Conservation (phyloP, 2,329 filamentous ascomycete species). For the Botrytis deweyae region DNA sequence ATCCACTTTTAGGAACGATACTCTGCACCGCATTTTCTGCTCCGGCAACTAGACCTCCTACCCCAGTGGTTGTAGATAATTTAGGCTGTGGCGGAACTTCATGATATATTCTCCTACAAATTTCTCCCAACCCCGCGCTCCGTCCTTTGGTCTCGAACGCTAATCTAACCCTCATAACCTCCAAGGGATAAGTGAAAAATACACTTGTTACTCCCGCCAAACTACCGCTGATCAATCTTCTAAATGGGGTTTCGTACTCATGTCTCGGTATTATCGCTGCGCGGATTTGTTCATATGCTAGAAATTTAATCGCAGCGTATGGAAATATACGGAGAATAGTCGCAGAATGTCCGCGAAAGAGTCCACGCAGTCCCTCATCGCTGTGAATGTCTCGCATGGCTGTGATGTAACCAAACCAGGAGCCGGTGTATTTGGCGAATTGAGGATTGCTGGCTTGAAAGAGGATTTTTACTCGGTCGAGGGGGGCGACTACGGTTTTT, state of each 20-base stretch:
- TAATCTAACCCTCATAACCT: slow-evolving; percentile 86
- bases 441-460: slow-evolving; percentile 95
- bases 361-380: slow-evolving; percentile 69
- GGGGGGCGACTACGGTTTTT: slow-evolving; percentile 91
- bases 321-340: slow-evolving; percentile 94
- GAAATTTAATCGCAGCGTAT: slow-evolving; percentile 96
- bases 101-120: slow-evolving; percentile 83
- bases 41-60: slow-evolving; percentile 44
- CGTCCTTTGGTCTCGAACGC: slow-evolving; percentile 90
- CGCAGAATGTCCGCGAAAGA: slow-evolving; percentile 93
- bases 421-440: slow-evolving; percentile 88
- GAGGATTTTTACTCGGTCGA: slow-evolving; percentile 97
- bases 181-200: slow-evolving; percentile 93
- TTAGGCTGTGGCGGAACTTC: slow-evolving; percentile 55
- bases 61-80: slow-evolving; percentile 43
- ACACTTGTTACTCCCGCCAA: slow-evolving; percentile 85
- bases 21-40: slow-evolving; percentile 48
- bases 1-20: slow-evolving; percentile 61
- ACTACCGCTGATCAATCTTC: slow-evolving; percentile 72
- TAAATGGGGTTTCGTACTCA: slow-evolving; percentile 74
- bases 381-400: slow-evolving; percentile 83
- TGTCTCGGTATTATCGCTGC: slow-evolving; percentile 69
- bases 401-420: slow-evolving; percentile 78
- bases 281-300: slow-evolving; percentile 95
- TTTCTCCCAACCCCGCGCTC: slow-evolving; percentile 59